phyloP scores from a whole-genome alignment of 345 rosid genomes.

The Geranium rotundifolium region DNA sequence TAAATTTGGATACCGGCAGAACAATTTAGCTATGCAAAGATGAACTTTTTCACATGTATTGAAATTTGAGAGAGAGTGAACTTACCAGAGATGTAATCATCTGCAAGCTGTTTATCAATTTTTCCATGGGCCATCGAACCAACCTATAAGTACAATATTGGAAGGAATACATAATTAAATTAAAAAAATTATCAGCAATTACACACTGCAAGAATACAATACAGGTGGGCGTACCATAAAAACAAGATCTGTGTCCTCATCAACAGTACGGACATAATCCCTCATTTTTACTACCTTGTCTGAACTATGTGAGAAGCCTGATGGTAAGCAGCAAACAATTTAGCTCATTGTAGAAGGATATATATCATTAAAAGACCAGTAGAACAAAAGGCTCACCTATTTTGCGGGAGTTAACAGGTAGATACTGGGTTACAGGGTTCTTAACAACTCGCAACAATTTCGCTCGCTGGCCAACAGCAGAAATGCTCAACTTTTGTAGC shows the following conservation, averaged over 20 bases:
- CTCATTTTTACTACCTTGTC: no score
- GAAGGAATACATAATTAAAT: neutral
- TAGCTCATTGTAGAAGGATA: neutral
- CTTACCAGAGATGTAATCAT: no score
- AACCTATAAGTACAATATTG: neutral
- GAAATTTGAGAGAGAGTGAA: no score
- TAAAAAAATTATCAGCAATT: neutral
- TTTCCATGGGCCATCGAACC: no score
- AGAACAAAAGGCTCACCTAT: constrained; percentile 38
- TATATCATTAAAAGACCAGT: neutral
- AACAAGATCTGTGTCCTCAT: constrained; percentile 29
- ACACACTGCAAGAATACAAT: constrained; percentile 1
- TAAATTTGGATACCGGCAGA: neutral
- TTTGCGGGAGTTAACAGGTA: constrained; percentile 32
- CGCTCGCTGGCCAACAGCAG: no score
- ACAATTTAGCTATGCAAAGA: neutral
- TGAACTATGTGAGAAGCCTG: constrained; percentile 27
- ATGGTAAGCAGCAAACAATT: constrained; percentile 2
- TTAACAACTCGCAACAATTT: no score
- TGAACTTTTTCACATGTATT: constrained; percentile 11
- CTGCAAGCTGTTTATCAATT: no score
- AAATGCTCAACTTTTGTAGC: no score
- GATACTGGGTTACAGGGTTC: no score
- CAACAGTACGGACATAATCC: no score
- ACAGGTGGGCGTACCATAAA: constrained; percentile 61